Base-by-base conservation (phyloP, 2,329 filamentous ascomycete species). In the Thermomyces lanuginosus region DNA sequence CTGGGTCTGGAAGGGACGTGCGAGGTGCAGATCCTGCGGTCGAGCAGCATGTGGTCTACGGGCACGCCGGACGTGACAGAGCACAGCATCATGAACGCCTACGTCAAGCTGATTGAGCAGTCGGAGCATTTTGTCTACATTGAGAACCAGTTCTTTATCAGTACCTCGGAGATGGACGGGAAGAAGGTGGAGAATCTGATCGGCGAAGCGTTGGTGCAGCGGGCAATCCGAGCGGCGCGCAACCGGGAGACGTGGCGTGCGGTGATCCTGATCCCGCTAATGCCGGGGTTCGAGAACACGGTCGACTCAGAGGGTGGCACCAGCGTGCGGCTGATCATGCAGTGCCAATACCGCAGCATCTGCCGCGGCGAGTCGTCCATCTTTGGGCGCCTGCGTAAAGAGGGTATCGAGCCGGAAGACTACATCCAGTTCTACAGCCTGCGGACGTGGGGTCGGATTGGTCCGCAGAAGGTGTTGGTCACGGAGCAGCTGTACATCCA, bases 401-500 rank as follows among this genome's bases (percentile, higher is more conserved):
- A 66, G 11, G 80, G 76, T 8, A 89, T 98, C 33, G 82, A 92
- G 14, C 86, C 89, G 0, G 82, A 92, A 49, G 81, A 93, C 31
- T 95, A 91, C 45, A 92, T 98, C 31, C 73, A 81, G 38, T 98
- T 98, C 60, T 95, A 83, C 55, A 86, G 82, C 38, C 60, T 98
- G 35, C 70, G 89, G 31, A 72, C 86, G 29, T 95, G 86, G 86
- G 89, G 86, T 12, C 76, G 77, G 49, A 83, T 98, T 47, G 81
- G 81, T 9, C 71, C 75, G 16, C 76, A 76, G 36, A 79, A 89
- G 38, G 70, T 73, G 31, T 60, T 95, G 19, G 82, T 89, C 3
- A 95, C 89, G 0, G 89, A 98, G 50, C 89, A 95, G 55, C 67
- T 98, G 7, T 98, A 98, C 48, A 95, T 98, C 31, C 89, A 98